Evolutionary conservation across 2,329 filamentous ascomycete species (phyloP), one percentile per base, ranked within the genome.

Genomic region (Exophiala sideris): DNA sequence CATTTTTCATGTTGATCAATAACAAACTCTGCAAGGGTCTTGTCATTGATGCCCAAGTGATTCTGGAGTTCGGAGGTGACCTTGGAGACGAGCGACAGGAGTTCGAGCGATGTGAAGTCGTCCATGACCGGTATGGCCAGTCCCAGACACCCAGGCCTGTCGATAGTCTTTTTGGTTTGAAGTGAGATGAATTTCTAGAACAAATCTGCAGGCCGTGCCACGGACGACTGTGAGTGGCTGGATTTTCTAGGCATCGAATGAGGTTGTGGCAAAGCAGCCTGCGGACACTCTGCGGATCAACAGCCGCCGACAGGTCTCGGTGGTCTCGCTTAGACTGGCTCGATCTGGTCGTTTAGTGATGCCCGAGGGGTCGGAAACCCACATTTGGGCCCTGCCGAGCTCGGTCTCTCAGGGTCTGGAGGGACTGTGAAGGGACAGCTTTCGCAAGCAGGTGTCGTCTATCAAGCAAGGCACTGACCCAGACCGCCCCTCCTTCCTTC

Each of bases 41-140:
- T 96, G 74, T 99, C 91, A 69, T 83, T 88, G 65, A 96, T 84
- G 52, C 91, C 90, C 56, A 97, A 74, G 73, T 99, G 89, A 68
- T 99, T 99, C 66, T 95, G 87, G 49, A 99, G 80, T 73, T 99
- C 94, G 14, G 88, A 92, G 11, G 91, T 91, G 64, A 99, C 90
- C 71, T 92, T 96, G 47, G 90, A 94, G 52, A 97, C 91, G 67
- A 99, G 85, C 65, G 91, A 96, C 50, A 99, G 81, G 57, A 95
- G 80, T 79, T 99, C 94, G 68, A 99, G 85, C 65, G 89, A 88
- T 71, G 89, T 83, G 63, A 99, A 81, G 68, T 96, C 92, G 69
- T 95, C 91, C 90, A 96, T 95, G 47, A 42, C 54, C 48, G 18
- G 3, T 10, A 7, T 32, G 20, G 41, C 41, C 41, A 24, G 41